Base-by-base conservation (phyloP, 225 moss, liverwort and hornwort genomes). In the Thuidium tamariscinum region DNA sequence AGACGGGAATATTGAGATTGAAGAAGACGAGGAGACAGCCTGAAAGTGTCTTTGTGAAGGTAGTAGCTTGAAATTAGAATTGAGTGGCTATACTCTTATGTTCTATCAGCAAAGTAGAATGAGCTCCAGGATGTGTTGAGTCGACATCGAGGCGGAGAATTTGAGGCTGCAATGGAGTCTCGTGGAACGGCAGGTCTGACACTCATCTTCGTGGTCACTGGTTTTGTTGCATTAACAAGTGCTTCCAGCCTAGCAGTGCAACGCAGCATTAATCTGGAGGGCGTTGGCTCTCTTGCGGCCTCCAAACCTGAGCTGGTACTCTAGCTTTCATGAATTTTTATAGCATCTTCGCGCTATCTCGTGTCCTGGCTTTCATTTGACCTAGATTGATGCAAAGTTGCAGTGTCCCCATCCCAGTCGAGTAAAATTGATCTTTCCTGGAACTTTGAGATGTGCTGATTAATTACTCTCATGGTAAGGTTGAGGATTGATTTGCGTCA, bases 221-320 rank as follows among this genome's bases (percentile, higher is more conserved):
- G 29, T 30, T 21, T 76, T 22, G 25, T 21, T 80, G 86, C 51
- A 48, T 13, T 21, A 29, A 34, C 86, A 23, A 11, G 64, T 37
- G 62, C 39, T 83, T 69, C 48, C 42, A 10, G 6, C 22, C 20
- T 7, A 20, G 76, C 25, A 39, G 75, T 16, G 86, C 83, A 74
- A 80, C 62, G 39, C 42, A 78, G 59, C 42, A 26, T 11, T 62
- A 2, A 4, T 79, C 10, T 67, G 34, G 39, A 61, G 46, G 54
- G 80, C 44, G 34, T 75, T 71, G 81, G 8, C 15, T 81, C 70
- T 19, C 77, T 88, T 36, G 77, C 77, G 75, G 81, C 91, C 76
- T 86, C 86, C n/a, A 41, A 14, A 55, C 62, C 88, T 86, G 91
- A 91, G 71, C 84, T 91, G 88, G 91, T 91, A 84, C 34, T 51